Base-by-base conservation (phyloP, 1,284 basidiomycete genomes). In the Tilletia walkeri region DNA sequence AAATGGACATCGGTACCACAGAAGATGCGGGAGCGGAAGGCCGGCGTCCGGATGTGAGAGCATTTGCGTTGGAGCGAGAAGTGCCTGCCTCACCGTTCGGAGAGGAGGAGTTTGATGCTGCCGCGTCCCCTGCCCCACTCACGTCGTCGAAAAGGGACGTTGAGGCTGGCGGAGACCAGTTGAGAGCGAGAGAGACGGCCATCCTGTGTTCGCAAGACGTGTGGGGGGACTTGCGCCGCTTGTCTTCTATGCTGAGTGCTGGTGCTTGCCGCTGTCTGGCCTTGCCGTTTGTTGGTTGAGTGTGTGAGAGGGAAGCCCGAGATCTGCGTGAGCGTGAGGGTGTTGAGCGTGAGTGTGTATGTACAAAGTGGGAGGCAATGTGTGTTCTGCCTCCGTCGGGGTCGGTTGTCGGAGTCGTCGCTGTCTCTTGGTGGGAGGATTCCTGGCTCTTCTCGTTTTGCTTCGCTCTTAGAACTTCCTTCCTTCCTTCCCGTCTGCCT, bases 151-250 rank as follows among this genome's bases (percentile, higher is more conserved):
- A 74, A n/a, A 77, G 75, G 7, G 74, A 73, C 30, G 74, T 69
- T n/a, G 75, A 74, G 3, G 74, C 47, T 30, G 75, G 74, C 9
- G 74, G 75, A 3, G 72, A 67, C 75, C 75, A 77, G 50, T 77
- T 75, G 24, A 77, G 61, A 34, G 74, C 75, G 39, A 77, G 47
- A 9, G 75, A 76, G 14, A 75, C 70, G 0, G 74, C 74, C 72
- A 75, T 75, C 30, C 12, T 56, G 24, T 30, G 24, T 30, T 30
- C 24, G 24, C 24, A 30, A 30, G 24, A 30, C 24, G 24, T 30
- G 24, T 30, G 24, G 24, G 24, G 24, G 24, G 24, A 30, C 24
- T 30, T 30, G 24, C 2, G 24, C 24, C 24, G 24, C 24, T 30
- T 30, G 24, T 30, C 24, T 30, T 45, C 6, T 45, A 14, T 45